Conservation (phyloP, 352 stramenopile species). For the Phytophthora brassicae region DNA sequence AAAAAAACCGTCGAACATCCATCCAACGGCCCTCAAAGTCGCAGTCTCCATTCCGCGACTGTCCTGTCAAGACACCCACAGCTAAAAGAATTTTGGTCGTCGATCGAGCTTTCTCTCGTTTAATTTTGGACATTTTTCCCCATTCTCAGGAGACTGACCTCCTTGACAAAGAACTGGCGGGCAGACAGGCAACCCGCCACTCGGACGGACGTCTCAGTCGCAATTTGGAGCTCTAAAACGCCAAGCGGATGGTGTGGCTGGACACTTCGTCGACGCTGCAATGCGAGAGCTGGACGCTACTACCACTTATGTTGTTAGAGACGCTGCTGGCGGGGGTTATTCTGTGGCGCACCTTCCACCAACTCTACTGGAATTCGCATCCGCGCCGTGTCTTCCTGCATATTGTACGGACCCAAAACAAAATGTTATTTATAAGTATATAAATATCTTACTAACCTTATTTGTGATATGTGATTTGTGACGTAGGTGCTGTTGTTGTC, state of each 20-base stretch:
- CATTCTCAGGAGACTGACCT: neutral
- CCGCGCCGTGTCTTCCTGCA: slow-evolving; percentile 63
- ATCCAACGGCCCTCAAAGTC: neutral
- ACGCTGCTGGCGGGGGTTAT: slow-evolving; percentile 36
- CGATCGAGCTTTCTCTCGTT: too few relatives aligned
- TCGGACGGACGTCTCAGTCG: slow-evolving; percentile 2
- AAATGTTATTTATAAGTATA: neutral
- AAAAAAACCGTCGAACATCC: too few relatives aligned
- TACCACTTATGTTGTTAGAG: slow-evolving; percentile 57
- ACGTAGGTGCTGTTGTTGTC: slow-evolving; percentile 49
- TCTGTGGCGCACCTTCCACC: slow-evolving; percentile 60
- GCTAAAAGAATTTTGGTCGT: too few relatives aligned
- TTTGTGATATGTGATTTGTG: too few relatives aligned
- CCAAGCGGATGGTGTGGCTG: slow-evolving; percentile 42
- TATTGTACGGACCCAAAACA: slow-evolving; percentile 30
- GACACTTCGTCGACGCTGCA: slow-evolving; percentile 23
- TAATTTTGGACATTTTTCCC: too few relatives aligned
- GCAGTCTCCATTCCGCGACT: too few relatives aligned
- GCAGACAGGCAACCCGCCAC: slow-evolving; percentile 16
- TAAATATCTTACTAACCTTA: too few relatives aligned
- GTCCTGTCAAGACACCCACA: too few relatives aligned
- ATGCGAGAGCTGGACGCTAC: slow-evolving; percentile 47
- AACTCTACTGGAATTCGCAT: slow-evolving; percentile 64
- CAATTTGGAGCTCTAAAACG: neutral
- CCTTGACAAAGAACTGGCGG: slow-evolving; percentile 18